These are phyloP conservation scores for Fusarium sp. DNA, from an alignment of 2,329 filamentous ascomycete genomes.

Conservation along the genomic window DNA sequence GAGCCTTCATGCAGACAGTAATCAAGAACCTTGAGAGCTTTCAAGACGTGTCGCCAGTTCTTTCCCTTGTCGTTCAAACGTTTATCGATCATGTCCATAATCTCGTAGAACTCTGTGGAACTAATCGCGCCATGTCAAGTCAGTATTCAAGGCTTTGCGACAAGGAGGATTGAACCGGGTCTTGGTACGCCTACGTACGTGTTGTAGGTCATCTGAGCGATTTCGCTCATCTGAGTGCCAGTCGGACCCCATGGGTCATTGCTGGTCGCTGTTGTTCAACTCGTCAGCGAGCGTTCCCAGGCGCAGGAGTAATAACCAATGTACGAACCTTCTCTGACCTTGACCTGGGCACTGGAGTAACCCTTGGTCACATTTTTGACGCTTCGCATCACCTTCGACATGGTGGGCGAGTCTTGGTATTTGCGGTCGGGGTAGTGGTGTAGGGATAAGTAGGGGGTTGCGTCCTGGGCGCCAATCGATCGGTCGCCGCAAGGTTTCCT, in stretches of 20 bases:
- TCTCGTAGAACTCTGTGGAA: conserved; percentile 97
- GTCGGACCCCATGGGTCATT: conserved; percentile 99
- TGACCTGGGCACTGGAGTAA: conserved; percentile 95
- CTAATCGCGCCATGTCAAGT: conserved; percentile 57
- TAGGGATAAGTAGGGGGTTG: conserved; percentile 19
- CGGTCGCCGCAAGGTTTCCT: conserved; percentile 31
- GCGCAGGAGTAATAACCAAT: not conserved
- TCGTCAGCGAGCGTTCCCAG: conserved; percentile 30
- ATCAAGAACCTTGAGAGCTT: conserved; percentile 96
- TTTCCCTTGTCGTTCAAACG: conserved; percentile 99
- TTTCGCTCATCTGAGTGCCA: conserved; percentile 98
- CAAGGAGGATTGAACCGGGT: not conserved
- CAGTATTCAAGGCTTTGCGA: conserved; percentile 23
- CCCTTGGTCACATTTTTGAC: conserved; percentile 99
- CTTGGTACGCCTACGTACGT: conserved; percentile 72
- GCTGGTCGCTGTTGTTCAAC: conserved; percentile 80
- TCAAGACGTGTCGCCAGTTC: conserved; percentile 98
- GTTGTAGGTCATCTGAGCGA: conserved; percentile 97
- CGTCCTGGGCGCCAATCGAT: conserved; percentile 36
- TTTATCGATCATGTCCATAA: conserved; percentile 99
- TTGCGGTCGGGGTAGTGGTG: conserved; percentile 7
- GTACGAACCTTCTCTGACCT: conserved; percentile 91
- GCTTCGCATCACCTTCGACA: conserved; percentile 97
- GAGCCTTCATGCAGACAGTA: conserved; percentile 98
- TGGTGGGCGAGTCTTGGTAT: conserved; percentile 57